Evolutionary conservation across 2,329 filamentous ascomycete genomes (phyloP).

Genomic region (Chaetomium sp.): DNA sequence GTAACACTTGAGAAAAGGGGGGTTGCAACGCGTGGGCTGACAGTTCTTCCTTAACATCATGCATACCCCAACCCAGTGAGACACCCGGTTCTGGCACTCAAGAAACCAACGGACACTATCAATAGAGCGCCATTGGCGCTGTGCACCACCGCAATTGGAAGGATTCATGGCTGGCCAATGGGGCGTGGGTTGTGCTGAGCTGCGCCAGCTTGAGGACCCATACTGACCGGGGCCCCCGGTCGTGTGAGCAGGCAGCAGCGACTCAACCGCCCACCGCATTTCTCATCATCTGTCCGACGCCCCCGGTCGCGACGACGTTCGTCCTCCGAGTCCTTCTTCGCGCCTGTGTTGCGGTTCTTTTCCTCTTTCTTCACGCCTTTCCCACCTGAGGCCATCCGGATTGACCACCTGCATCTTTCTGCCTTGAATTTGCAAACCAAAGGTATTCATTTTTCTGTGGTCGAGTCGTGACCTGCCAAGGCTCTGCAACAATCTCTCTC

Average conservation of each 20-base stretch:
- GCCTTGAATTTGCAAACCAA: neutral
- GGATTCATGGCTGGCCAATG: slow-evolving; percentile 22
- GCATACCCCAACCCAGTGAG: neutral
- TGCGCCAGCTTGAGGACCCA: slow-evolving; percentile 22
- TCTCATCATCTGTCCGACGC: slow-evolving; percentile 24
- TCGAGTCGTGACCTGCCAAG: neutral
- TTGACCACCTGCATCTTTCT: neutral
- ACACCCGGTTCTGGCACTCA: slow-evolving; percentile 2
- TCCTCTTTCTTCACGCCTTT: slow-evolving; percentile 11
- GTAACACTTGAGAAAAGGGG: neutral
- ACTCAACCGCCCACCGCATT: slow-evolving; percentile 22
- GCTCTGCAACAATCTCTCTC: neutral
- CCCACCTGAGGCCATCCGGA: slow-evolving; percentile 20
- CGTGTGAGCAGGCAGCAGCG: slow-evolving; percentile 24
- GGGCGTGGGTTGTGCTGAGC: slow-evolving; percentile 7
- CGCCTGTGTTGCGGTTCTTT: slow-evolving; percentile 6
- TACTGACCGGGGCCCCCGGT: slow-evolving; percentile 14
- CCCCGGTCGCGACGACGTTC: slow-evolving; percentile 14
- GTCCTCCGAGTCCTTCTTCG: slow-evolving; percentile 15
- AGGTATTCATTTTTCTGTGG: too few species aligned
- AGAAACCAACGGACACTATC: slow-evolving; percentile 16
- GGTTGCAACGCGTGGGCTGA: too few species aligned
- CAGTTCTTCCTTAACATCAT: slow-evolving; percentile 12
- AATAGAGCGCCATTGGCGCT: slow-evolving; percentile 20
- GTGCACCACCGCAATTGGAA: slow-evolving; percentile 18